Percentiles rank a stretch among this genome's conserved stretches.
Evolutionary conservation across 2,329 filamentous ascomycete species (phyloP).

Genomic region (Fusarium nygamai): DNA sequence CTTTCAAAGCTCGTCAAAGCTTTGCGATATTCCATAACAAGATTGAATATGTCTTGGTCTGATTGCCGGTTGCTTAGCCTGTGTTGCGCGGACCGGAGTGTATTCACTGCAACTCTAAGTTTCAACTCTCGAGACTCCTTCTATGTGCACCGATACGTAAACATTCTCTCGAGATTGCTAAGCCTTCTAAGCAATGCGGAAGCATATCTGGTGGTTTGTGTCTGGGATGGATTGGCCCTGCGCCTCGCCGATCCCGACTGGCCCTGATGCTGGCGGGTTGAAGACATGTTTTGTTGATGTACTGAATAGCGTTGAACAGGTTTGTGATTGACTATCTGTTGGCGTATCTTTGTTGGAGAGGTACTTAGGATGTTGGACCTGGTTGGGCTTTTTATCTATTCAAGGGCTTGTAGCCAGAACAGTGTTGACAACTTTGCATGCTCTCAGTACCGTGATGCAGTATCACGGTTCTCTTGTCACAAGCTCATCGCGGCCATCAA

Average conservation of each 20-base stretch:
- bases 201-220: neutral
- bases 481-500: fast-evolving
- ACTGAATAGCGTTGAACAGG: neutral
- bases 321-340: neutral
- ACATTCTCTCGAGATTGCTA: neutral
- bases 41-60: neutral
- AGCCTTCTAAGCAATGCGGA: fast-evolving
- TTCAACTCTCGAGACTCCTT: no score
- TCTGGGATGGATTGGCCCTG: neutral
- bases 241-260: neutral
- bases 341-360: fast-evolving
- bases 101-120: no score
- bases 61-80: neutral
- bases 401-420: no score
- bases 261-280: neutral
- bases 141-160: neutral
- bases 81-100: neutral
- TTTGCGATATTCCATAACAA: neutral
- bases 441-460: neutral
- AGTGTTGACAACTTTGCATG: fast-evolving
- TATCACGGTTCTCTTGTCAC: neutral
- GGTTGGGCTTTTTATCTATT: neutral
- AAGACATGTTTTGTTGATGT: neutral
- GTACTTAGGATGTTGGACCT: fast-evolving
- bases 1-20: fast-evolving